Evolutionary conservation across 306 rosid genomes (phyloP).

Genomic region (Citrullus amarus): DNA sequence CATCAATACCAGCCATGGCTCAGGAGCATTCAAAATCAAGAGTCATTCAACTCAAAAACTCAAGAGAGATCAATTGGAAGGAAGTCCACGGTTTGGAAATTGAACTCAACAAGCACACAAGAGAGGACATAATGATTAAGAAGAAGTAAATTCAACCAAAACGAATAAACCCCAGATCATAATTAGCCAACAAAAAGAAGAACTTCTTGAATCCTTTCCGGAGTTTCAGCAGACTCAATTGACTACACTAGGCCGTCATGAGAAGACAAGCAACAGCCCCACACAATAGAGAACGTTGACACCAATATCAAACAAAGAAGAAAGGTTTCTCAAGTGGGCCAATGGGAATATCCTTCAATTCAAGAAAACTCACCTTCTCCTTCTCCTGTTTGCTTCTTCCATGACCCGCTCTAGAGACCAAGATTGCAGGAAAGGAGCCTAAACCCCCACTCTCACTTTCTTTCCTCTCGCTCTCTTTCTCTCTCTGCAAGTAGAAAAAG

Average conservation of each 20-base stretch:
- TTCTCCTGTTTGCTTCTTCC: slow-evolving; percentile 34
- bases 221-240: slow-evolving; percentile 25
- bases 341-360: slow-evolving; percentile 33
- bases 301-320: slow-evolving; percentile 19
- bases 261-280: slow-evolving; percentile 14
- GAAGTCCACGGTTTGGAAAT: slow-evolving; percentile 2
- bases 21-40: background rate
- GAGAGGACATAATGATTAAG: background rate
- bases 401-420: slow-evolving; percentile 33
- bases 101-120: slow-evolving; percentile 10
- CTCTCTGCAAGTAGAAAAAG: slow-evolving; percentile 32
- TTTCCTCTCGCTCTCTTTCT: slow-evolving; percentile 12
- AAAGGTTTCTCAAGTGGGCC: slow-evolving; percentile 37
- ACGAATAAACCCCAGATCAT: slow-evolving; percentile 23
- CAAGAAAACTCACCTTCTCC: slow-evolving; percentile 50
- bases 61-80: background rate
- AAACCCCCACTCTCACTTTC: slow-evolving; percentile 34
- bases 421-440: slow-evolving; percentile 23
- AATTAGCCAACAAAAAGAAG: slow-evolving; percentile 21
- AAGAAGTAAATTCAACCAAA: slow-evolving; percentile 18
- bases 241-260: slow-evolving; percentile 19
- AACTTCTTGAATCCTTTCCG: slow-evolving; percentile 18
- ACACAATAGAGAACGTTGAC: slow-evolving; percentile 4
- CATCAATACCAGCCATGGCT: slow-evolving; percentile 76
- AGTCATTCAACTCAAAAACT: slow-evolving; percentile 18